These are phyloP conservation scores for Arabis hirsuta DNA, from an alignment of 345 rosid genomes.

Conservation along the genomic window DNA sequence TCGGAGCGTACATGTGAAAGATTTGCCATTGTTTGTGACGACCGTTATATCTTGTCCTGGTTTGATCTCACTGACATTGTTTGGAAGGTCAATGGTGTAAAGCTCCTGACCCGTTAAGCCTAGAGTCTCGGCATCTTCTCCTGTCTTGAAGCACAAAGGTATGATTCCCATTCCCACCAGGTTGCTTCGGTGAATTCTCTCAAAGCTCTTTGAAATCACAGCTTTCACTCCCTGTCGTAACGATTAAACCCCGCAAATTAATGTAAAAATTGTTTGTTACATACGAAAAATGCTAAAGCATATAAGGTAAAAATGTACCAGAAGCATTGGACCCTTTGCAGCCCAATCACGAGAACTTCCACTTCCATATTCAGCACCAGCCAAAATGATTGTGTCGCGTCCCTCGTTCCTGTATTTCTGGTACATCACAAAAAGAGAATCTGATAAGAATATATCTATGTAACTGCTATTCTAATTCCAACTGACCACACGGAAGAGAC, in stretches of 20 bases:
- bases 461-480: neutral
- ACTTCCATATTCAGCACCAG: conserved; percentile 93
- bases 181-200: conserved; percentile 87
- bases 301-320: conserved; percentile 51
- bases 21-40: conserved; percentile 66
- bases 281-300: neutral
- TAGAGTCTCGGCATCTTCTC: conserved; percentile 81
- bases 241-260: neutral
- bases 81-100: conserved; percentile 70
- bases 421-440: conserved; percentile 13
- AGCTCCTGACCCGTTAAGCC: conserved; percentile 84
- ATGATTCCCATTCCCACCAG: conserved; percentile 91
- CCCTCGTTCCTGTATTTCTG: conserved; percentile 86
- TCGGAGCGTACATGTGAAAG: conserved; percentile 67
- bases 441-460: neutral
- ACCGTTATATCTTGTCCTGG: conserved; percentile 90
- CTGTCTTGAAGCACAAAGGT: conserved; percentile 81
- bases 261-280: neutral
- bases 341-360: conserved; percentile 99
- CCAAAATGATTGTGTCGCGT: conserved; percentile 70
- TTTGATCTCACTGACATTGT: conserved; percentile 62
- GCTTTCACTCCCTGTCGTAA: conserved; percentile 86
- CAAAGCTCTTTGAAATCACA: conserved; percentile 87
- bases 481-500: neutral
- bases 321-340: conserved; percentile 94